Evolutionary conservation across 177 flowering plant genomes (phyloP).

Genomic region (Tripterygium wilfordii): DNA sequence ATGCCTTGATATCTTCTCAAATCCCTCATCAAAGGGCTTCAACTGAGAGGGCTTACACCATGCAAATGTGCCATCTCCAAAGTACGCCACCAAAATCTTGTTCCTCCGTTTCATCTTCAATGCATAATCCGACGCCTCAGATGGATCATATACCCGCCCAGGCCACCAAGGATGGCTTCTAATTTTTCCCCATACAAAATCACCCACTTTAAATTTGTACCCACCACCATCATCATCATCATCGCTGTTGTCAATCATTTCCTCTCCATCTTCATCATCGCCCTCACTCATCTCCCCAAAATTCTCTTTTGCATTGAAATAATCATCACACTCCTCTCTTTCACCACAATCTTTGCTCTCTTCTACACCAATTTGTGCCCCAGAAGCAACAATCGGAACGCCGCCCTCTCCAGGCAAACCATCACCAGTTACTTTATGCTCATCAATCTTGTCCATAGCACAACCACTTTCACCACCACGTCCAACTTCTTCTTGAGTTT

Average conservation of each 20-base stretch:
- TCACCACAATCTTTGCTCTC: too few relatives aligned
- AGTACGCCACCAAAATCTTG: slow-evolving; percentile 42
- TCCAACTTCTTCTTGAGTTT: too few relatives aligned
- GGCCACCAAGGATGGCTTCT: slow-evolving; percentile 71
- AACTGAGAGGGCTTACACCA: slow-evolving; percentile 57
- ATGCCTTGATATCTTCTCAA: slow-evolving; percentile 28
- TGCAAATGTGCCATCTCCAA: slow-evolving; percentile 51
- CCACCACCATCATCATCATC: too few relatives aligned
- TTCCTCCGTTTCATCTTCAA: slow-evolving; percentile 20
- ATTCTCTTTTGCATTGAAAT: too few relatives aligned
- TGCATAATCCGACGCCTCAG: slow-evolving; percentile 47
- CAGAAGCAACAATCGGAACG: too few relatives aligned
- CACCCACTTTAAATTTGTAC: slow-evolving; percentile 36
- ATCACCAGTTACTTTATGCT: background rate
- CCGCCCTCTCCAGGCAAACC: too few relatives aligned
- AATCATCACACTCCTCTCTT: too few relatives aligned
- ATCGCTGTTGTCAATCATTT: too few relatives aligned
- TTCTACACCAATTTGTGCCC: too few relatives aligned
- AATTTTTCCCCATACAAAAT: slow-evolving; percentile 65
- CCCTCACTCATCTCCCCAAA: too few relatives aligned
- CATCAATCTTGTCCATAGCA: slow-evolving; percentile 1
- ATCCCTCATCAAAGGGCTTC: slow-evolving; percentile 45
- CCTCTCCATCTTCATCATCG: slow-evolving; percentile 13
- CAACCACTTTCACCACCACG: too few relatives aligned
- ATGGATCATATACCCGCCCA: slow-evolving; percentile 42